A percentile compares a stretch with the other conserved stretches of the same genome.
phyloP scores from a whole-genome alignment of 176 grass and related monocot genomes.

The Zoysia japonica region DNA sequence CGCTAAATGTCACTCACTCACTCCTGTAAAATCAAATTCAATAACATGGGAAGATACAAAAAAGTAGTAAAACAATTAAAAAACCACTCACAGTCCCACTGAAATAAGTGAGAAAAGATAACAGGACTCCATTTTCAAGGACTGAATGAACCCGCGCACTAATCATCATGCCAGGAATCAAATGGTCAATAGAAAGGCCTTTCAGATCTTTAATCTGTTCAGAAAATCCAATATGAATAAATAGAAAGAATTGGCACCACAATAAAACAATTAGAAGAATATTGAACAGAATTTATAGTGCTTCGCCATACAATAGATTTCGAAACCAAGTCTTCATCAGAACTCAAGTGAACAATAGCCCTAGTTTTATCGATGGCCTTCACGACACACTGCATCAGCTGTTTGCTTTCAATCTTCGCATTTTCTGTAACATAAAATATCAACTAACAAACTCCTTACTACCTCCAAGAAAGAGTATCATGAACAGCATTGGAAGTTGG shows the following conservation, averaged over 20 bases:
- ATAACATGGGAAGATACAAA: constrained; percentile 6
- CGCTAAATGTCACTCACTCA: constrained; percentile 23
- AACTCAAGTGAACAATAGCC: constrained; percentile 71
- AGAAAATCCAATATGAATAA: constrained; percentile 31
- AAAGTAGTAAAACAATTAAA: not conserved
- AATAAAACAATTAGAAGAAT: constrained; percentile 7
- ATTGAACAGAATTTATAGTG: not conserved
- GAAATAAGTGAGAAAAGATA: constrained; percentile 98
- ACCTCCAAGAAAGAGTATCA: constrained; percentile 30
- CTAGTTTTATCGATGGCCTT: constrained; percentile 79
- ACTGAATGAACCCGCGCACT: constrained; percentile 81
- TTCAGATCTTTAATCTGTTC: constrained; percentile 84
- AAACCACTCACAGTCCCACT: constrained; percentile 79
- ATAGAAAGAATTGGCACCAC: constrained; percentile 12
- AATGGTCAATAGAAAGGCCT: constrained; percentile 89
- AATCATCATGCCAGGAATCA: constrained; percentile 97
- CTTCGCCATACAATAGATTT: constrained; percentile 70
- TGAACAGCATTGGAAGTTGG: constrained; percentile 22
- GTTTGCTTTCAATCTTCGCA: constrained; percentile 47
- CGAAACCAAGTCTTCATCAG: constrained; percentile 66
- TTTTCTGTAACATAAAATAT: constrained; percentile 51
- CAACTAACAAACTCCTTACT: constrained; percentile 23
- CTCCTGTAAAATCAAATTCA: constrained; percentile 27
- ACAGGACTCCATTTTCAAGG: constrained; percentile 89
- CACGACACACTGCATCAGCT: constrained; percentile 77